Base-by-base conservation (phyloP, 2,329 filamentous ascomycete species). In the Neoscytalidium dimidiatum region DNA sequence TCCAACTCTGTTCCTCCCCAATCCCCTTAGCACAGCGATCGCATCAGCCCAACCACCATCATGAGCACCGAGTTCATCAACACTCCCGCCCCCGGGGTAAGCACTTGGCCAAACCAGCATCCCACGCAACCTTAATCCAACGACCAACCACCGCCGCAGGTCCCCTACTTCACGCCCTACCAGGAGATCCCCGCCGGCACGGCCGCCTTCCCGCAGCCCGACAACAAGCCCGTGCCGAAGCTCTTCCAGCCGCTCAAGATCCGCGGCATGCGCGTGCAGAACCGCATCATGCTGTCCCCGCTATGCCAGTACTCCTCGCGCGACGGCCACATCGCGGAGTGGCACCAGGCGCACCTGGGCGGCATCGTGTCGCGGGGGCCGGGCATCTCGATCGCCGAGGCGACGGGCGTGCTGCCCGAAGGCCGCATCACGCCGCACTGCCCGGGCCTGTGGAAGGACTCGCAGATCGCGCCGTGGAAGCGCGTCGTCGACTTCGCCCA, bases 371-470 rank as follows among this genome's bases (percentile, higher is more conserved):
- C 90, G 66, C 87, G 90, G 63, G 94, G 94, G 11, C 89, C 91
- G 0, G 90, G 87, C 1, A 81, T 96, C 19, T 81, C 90, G 53
- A 86, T 93, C 66, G 83, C 94, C 65, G 94, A 97, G 80, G 92
- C 93, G 28, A 93, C 91, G 0, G 83, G 88, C 38, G 90, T 96
- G 0, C 82, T 86, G 7, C 79, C 91, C 5, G 88, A 94, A 69
- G 93, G 93, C 28, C 86, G 94, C 64, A 96, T 96, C 80, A 90
- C 91, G 0, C 92, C 92, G 0, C 84, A 94, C 74, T 91, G 94
- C 74, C 79, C 82, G 13, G 92, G 94, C 0, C 79, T 97, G 7
- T 97, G 93, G 94, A 84, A 90, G 67, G 94, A 97, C 76, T 87
- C 84, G 35, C 94, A 97, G 75, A 90, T 94, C 66, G 89, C 85